phyloP scores from a whole-genome alignment of 371 early-diverging fungal species.

The Mucor lusitanicus region DNA sequence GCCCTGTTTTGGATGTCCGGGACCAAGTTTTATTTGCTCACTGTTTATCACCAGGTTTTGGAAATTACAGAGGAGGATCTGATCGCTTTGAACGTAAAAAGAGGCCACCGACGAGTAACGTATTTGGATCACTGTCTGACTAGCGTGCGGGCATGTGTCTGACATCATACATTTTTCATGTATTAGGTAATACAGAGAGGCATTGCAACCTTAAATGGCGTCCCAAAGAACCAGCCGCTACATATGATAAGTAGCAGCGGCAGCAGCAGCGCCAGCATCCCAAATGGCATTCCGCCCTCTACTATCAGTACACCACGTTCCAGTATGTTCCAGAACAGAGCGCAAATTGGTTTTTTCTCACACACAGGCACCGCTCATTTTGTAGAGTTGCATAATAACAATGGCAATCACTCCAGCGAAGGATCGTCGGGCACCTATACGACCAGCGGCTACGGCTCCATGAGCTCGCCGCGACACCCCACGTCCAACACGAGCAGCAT shows the following conservation, averaged over 20 bases:
- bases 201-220: constrained; percentile 40
- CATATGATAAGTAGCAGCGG: not conserved
- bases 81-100: constrained; percentile 46
- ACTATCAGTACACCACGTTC: not conserved
- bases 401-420: constrained; percentile 13
- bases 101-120: constrained; percentile 53
- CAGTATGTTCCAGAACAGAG: constrained; percentile 2
- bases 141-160: not conserved
- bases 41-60: constrained; percentile 26
- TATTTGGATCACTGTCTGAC: not conserved
- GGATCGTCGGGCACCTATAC: constrained; percentile 12
- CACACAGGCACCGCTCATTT: not conserved
- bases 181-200: constrained; percentile 47
- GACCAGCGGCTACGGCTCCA: constrained; percentile 23
- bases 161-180: not conserved
- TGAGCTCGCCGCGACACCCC: not conserved
- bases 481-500: not conserved
- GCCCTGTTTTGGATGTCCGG: not conserved
- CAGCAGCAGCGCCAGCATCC: not conserved
- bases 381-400: not conserved
- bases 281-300: not conserved
- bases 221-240: constrained; percentile 31
- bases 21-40: not conserved
- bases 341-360: not conserved
- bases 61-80: constrained; percentile 54